A percentile compares a stretch with the other conserved stretches of the same genome.
These are phyloP conservation scores for Globisporangium echinulatum DNA, from an alignment of 352 stramenopile genomes.

Conservation along the genomic window DNA sequence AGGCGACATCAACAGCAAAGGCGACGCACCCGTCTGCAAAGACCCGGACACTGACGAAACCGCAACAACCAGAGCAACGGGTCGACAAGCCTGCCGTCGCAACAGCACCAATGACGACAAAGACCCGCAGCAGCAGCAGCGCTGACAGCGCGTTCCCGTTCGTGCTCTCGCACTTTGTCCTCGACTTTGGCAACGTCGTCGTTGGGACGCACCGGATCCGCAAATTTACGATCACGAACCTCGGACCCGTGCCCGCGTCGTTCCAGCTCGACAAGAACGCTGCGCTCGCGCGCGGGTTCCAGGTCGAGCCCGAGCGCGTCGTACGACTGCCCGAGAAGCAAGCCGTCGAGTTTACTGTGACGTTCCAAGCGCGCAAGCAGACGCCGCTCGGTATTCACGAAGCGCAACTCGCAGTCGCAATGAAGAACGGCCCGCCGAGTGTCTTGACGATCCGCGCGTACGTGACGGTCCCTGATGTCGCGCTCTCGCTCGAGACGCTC, in stretches of 20 bases:
- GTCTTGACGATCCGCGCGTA: slow-evolving; percentile 82
- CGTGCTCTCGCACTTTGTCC: slow-evolving; percentile 85
- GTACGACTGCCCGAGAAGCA: slow-evolving; percentile 89
- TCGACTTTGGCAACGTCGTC: slow-evolving; percentile 94
- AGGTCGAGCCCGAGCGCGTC: slow-evolving; percentile 91
- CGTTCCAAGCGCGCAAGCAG: slow-evolving; percentile 86
- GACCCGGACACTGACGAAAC: slow-evolving; percentile 15
- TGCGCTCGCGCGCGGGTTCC: slow-evolving; percentile 80
- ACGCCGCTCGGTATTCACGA: slow-evolving; percentile 73
- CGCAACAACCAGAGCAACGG: too few species aligned
- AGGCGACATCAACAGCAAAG: slow-evolving; percentile 5
- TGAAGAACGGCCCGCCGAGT: slow-evolving; percentile 89
- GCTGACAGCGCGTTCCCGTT: slow-evolving; percentile 50
- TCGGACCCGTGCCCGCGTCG: slow-evolving; percentile 70
- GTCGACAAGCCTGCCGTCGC: too few species aligned
- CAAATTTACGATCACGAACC: slow-evolving; percentile 91
- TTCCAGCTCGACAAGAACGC: slow-evolving; percentile 92
- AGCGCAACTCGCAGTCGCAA: slow-evolving; percentile 77
- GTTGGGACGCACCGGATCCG: slow-evolving; percentile 88
- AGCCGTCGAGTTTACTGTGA: slow-evolving; percentile 85
- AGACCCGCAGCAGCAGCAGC: slow-evolving; percentile 17
- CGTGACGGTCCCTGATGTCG: slow-evolving; percentile 89
- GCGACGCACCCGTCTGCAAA: neutral
- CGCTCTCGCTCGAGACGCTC: slow-evolving; percentile 70
- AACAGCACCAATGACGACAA: neutral